Evolutionary conservation across 2,329 filamentous ascomycete species (phyloP).

Genomic region (Blastomyces parvus): DNA sequence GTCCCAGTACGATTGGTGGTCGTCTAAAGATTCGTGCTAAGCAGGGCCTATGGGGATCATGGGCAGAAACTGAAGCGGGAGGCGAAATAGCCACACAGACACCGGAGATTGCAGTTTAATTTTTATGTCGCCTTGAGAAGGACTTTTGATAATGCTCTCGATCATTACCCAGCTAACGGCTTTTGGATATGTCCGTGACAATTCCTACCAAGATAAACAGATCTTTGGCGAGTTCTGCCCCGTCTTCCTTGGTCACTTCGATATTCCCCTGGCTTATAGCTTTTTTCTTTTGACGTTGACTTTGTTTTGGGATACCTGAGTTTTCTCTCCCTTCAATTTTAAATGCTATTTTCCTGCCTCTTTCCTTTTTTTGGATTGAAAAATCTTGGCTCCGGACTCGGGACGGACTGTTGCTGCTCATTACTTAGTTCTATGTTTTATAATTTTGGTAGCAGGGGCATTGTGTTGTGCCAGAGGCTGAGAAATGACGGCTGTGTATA

Average conservation of each 20-base stretch:
- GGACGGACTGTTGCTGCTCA: not conserved
- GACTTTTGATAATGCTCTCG: not conserved
- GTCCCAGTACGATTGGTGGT: slow-evolving; percentile 59
- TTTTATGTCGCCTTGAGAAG: not conserved
- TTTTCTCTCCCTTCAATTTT: no score
- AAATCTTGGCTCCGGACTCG: not conserved
- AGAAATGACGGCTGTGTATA: slow-evolving; percentile 1
- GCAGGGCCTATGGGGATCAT: slow-evolving; percentile 90
- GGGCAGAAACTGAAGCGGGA: slow-evolving; percentile 63
- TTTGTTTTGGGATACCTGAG: no score
- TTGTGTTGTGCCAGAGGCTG: not conserved
- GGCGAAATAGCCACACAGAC: slow-evolving; percentile 36
- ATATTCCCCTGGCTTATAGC: no score
- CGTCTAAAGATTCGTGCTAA: slow-evolving; percentile 80
- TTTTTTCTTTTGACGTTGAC: no score
- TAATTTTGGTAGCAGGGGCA: not conserved
- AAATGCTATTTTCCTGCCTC: not conserved
- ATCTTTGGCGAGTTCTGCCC: no score
- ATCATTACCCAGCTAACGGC: no score
- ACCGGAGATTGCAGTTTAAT: slow-evolving; percentile 21
- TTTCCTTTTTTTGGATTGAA: slow-evolving; percentile 22
- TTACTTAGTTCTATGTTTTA: not conserved
- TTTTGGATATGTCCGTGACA: no score
- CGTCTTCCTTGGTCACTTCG: no score
- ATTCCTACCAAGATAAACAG: no score